Evolutionary conservation across 148 eudicot species (phyloP), one percentile per base, ranked within the genome.

Genomic region (Camellia granthamiana): DNA sequence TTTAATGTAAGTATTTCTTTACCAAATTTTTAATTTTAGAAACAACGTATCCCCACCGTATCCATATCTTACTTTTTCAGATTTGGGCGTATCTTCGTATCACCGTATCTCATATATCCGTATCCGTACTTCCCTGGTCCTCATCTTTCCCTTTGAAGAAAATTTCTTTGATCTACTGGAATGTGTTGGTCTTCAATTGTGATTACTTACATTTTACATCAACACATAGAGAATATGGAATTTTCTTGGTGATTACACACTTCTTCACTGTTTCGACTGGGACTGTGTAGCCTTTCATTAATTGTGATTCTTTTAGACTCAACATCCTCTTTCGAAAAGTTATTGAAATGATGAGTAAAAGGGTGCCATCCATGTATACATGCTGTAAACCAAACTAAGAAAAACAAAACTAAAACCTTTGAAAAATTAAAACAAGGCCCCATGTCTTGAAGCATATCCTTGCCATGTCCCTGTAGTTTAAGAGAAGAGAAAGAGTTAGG

Each of bases 101-200:
- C 38, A 30, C 38, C 38, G 38, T 30, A 30, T 30, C 38, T 30
- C 38, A 30, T 30, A 30, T 30, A 30, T 30, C 38, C 38, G 1
- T 30, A 30, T 30, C 1, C 38, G 38, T 30, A 30, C 38, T 30
- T 30, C 38, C 38, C 38, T 30, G 1, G 38, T 30, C 38, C 38
- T 56, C 14, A 43, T 72, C 55, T 76, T 16, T 75, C 78, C 4
- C 54, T 74, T 7, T 61, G 68, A 44, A 76, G 54, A 6, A 60
- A 60, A 60, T 58, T 61, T 63, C 66, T 13, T 76, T 44, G 19
- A 19, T 44, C 65, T 44, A 7, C 10, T n/a, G 42, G 55, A 76
- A 76, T 42, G 51, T 18, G 60, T 51, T 76, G 68, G 38, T 43
- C 64, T 54, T 59, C 55, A 76, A 38, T 19, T 61, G 78, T 19